Evolutionary conservation across 139 green algal genomes (phyloP), one percentile per base, ranked within the genome.

Genomic region (Chlorella sorokiniana): DNA sequence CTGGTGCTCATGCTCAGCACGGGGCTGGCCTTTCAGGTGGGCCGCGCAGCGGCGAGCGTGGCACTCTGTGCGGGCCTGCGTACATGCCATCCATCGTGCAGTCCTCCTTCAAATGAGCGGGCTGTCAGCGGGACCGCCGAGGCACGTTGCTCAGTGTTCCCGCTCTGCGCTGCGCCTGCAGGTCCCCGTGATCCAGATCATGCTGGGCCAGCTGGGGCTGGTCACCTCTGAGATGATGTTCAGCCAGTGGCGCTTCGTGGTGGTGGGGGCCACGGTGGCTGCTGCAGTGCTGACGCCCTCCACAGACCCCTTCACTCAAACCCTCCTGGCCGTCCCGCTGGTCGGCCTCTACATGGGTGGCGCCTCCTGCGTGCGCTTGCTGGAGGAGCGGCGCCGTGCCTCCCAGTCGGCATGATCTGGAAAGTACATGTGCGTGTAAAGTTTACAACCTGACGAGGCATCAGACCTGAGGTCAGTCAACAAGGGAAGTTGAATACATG

Each of bases 281-380:
- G 97, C 97, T 2, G 97, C 97, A 7, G 96, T 99, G 65, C 92
- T 99, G 22, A 99, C 97, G 20, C 97, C 97, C 11, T 98, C 93
- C 61, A 99, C 97, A 7, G 97, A 99, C 87, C 97, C 97, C 31
- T 98, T 99, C 90, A 99, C 96, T 0, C 96, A 99, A 86, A 94
- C 91, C 20, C 92, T 99, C 83, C 89, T 99, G 67, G 97, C 97
- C 31, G 90, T 95, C 37, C 97, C 97, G 2, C 87, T 99, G 38
- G 93, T 98, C 89, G 85, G 90, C 27, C 89, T 99, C 27, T 99
- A 99, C 88, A 88, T 99, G 64, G 96, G 96, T 14, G 97, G 97
- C 5, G 96, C 96, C 1, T 64, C 40, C 1, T 78, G 88, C 14
- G 96, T 98, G 29, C 85, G 83, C 40, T 7, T 91, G 22, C 88